Conservation (phyloP, 2,329 filamentous ascomycete genomes). For the Bretziella fagacearum region DNA sequence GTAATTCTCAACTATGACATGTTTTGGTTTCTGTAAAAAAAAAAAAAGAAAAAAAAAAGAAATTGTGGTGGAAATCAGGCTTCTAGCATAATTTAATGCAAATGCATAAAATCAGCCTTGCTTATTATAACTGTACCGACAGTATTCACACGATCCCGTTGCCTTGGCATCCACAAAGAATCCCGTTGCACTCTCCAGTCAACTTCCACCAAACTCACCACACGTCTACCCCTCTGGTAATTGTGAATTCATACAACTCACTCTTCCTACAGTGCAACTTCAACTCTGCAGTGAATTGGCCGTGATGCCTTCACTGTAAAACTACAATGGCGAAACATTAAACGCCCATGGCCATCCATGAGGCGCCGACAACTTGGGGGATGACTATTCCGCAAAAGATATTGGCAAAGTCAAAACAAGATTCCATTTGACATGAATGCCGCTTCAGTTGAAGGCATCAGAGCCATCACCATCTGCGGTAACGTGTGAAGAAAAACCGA, state of each 20-base stretch:
- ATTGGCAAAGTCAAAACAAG: slow-evolving; percentile 5
- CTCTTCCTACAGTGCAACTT: not conserved
- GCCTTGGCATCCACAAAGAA: not conserved
- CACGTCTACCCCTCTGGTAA: not conserved
- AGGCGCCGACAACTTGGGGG: slow-evolving; percentile 1
- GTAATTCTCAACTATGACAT: no score
- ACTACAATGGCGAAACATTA: slow-evolving; percentile 3
- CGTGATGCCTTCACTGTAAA: not conserved
- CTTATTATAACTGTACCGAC: no score
- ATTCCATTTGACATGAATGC: slow-evolving; percentile 5
- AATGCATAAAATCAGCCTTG: no score
- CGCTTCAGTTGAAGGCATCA: slow-evolving; percentile 3
- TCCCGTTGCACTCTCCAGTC: not conserved
- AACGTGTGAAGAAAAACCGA: slow-evolving; percentile 1
- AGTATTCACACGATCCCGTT: not conserved
- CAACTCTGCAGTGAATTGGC: not conserved
- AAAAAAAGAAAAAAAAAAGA: no score
- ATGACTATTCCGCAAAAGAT: not conserved
- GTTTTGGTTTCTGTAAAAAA: no score
- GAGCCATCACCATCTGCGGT: slow-evolving; percentile 2
- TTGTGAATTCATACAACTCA: not conserved
- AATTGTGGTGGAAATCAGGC: no score
- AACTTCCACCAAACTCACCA: not conserved
- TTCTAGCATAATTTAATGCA: no score
- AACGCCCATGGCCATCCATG: slow-evolving; percentile 4